Base-by-base conservation (phyloP, 768 basidiomycete genomes). In the Goffeauzyma gilvescens region DNA sequence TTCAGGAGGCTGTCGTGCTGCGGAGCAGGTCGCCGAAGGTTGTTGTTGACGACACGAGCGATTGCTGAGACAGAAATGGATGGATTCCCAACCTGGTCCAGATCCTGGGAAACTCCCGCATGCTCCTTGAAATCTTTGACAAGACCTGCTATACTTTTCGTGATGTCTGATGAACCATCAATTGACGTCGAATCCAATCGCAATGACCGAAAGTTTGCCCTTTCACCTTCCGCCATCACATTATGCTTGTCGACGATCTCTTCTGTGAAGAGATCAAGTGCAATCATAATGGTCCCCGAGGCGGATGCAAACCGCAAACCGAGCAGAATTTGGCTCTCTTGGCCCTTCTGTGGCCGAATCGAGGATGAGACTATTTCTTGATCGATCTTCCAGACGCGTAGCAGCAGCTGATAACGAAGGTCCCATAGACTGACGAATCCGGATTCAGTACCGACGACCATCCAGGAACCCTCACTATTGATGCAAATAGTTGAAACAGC, bases 351-450 rank as follows among this genome's bases (percentile, higher is more conserved):
- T 30, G 32, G 32, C 31, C 22, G 21, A 21, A 74, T 67, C 54
- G 80, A 80, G 13, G 79, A 64, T 0, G 86, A 75, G 32, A 93
- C 80, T 62, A 93, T 75, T 33, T 96, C 69, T 85, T 86, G 95
- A 36, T 79, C 76, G 0, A 76, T 76, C 54, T 76, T 75, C 89
- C 90, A 95, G 46, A 77, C 82, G 60, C 81, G 81, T 50, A 96
- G 69, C 4, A 80, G 67, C 15, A 95, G 67, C 1, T 89, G 87
- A 52, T 96, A 98, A 8, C 90, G 79, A 32, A 85, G 75, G 65
- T 98, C 93, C 87, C 89, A 98, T 2, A 98, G 69, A 0, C 81
- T 76, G 10, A 96, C 66, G 12, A 79, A 74, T 5, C 90, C 93
- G 1, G 73, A 74, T 2, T 79, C 75, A 1, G 90, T 93, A 2